Conservation (phyloP, 768 basidiomycete genomes). For the Harrya chromipes region DNA sequence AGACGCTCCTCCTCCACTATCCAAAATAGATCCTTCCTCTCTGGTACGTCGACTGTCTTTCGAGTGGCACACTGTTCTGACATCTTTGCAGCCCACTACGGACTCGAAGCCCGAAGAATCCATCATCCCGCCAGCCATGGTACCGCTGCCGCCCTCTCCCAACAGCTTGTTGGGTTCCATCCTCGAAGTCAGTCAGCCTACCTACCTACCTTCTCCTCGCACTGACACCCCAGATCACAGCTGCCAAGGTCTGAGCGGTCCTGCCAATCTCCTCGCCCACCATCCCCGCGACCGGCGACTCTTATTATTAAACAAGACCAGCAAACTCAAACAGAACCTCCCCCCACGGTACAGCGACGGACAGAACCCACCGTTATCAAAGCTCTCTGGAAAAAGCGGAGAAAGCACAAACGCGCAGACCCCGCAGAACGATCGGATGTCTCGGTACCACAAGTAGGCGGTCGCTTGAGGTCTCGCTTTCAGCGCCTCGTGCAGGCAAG, state of each 20-base stretch:
- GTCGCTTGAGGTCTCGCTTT: conserved; percentile 8
- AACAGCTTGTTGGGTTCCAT: conserved; percentile 16
- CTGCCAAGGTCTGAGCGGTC: conserved; percentile 8
- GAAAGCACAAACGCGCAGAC: not conserved
- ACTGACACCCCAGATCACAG: conserved; percentile 6
- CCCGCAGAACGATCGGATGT: not conserved
- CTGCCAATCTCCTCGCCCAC: not conserved
- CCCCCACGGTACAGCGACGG: not conserved
- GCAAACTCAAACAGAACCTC: conserved; percentile 8
- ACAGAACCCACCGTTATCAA: not conserved
- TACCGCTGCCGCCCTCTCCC: conserved; percentile 25
- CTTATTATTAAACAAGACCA: not conserved
- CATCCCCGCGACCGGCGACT: not conserved
- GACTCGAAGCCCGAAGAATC: conserved; percentile 4
- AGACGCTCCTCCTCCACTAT: conserved; percentile 7
- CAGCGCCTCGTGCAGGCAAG: conserved; percentile 19
- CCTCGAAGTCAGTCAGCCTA: conserved; percentile 11
- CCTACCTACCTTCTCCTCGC: not conserved
- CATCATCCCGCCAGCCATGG: not conserved
- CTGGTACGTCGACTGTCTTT: conserved; percentile 7
- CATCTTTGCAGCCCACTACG: conserved; percentile 6
- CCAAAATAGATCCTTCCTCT: conserved; percentile 6
- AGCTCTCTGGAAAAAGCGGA: conserved; percentile 13
- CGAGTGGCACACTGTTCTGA: not conserved
- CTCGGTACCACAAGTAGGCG: not conserved